Conservation (phyloP, 441 rosid genomes). For the Monsonia emarginata region DNA sequence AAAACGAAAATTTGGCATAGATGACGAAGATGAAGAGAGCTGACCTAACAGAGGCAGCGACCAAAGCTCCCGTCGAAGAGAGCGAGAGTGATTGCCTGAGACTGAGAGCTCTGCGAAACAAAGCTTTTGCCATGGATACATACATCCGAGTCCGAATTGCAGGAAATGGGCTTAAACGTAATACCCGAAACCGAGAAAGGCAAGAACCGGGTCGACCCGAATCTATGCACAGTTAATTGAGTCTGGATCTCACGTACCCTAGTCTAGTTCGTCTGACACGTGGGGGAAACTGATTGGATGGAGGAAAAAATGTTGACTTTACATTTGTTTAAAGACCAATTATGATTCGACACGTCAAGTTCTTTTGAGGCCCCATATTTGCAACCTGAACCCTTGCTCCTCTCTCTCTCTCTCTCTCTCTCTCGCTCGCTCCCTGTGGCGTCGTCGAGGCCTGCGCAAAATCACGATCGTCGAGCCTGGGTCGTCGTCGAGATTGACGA, state of each 20-base stretch:
- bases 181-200: not conserved
- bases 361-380: slow-evolving; percentile 37
- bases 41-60: not conserved
- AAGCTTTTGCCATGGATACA: slow-evolving; percentile 5
- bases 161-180: not conserved
- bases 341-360: slow-evolving; percentile 30
- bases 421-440: slow-evolving; percentile 1
- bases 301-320: slow-evolving; percentile 28
- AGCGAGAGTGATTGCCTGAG: not conserved
- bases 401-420: slow-evolving; percentile 17
- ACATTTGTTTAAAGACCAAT: slow-evolving; percentile 19
- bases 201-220: slow-evolving; percentile 9
- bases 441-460: slow-evolving; percentile 18
- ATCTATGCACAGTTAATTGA: not conserved
- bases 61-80: not conserved
- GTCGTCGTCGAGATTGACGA: slow-evolving; percentile 15
- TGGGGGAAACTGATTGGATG: slow-evolving; percentile 3
- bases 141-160: not conserved
- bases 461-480: slow-evolving; percentile 26
- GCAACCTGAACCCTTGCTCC: slow-evolving; percentile 43
- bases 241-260: slow-evolving; percentile 26
- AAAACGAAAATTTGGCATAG: not conserved
- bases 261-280: slow-evolving; percentile 28
- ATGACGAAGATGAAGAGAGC: not conserved
- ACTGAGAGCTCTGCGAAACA: slow-evolving; percentile 11